phyloP scores from a whole-genome alignment of 2,329 filamentous ascomycete genomes.

The Penicillium oxalicum region DNA sequence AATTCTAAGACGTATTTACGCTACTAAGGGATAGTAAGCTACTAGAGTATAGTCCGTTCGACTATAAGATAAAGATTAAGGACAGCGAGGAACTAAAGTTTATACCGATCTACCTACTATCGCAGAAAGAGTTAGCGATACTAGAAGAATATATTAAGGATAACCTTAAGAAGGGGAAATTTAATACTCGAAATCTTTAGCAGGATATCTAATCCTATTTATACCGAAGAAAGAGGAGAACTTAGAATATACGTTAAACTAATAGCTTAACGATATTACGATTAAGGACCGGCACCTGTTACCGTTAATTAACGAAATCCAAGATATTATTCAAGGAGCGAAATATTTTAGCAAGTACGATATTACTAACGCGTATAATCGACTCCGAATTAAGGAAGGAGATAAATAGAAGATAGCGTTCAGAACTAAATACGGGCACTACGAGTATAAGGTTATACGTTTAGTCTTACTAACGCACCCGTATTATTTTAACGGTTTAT shows the following conservation, averaged over 20 bases:
- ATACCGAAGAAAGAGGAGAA: conserved; percentile 2
- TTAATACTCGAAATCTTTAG: not conserved
- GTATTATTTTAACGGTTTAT: not conserved
- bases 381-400: not conserved
- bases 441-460: not conserved
- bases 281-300: conserved; percentile 3
- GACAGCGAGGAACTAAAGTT: too few relatives aligned
- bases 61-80: too few relatives aligned
- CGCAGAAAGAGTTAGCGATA: too few relatives aligned
- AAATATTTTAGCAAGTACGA: conserved; percentile 2
- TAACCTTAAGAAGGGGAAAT: conserved; percentile 7
- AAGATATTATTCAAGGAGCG: not conserved
- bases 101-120: too few relatives aligned
- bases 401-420: not conserved
- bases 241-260: conserved; percentile 2
- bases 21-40: too few relatives aligned
- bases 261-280: conserved; percentile 4
- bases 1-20: too few relatives aligned
- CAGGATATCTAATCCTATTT: conserved; percentile 5
- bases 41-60: too few relatives aligned
- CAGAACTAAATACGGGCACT: not conserved
- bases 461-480: not conserved
- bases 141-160: conserved; percentile 4
- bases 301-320: conserved; percentile 4
- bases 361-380: conserved; percentile 5